Evolutionary conservation across 202 grass and related monocot species (phyloP), one percentile per base, ranked within the genome.

Genomic region (Eragrostis tef): DNA sequence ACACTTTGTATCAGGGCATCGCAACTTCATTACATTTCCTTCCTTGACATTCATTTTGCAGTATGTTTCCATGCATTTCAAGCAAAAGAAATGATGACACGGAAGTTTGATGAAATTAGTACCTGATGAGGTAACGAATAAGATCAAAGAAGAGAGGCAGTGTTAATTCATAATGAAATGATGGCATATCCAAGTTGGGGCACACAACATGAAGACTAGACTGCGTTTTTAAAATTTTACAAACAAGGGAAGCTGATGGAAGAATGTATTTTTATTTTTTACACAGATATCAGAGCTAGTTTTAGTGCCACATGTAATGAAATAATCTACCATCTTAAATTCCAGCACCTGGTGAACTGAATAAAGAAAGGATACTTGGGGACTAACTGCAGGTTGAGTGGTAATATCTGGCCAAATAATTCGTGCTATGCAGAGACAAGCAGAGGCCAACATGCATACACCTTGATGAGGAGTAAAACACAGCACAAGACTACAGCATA

Each of bases 41-140:
- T 98, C 94, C 81, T 87, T 88, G 36, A 98, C 92, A 77, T 94
- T 93, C 76, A 94, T 91, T 81, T 84, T 94, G 68, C 86, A 94
- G 71, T 94, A 98, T 67, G 94, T 93, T 86, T 93, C 86, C 92
- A 93, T 93, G 86, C 94, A 98, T 78, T 94, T 94, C 67, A 66
- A 84, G 83, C 94, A 98, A 81, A 98, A 98, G 79, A 89, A 91
- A 92, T 98, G 92, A 58, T 91, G 88, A 56, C 94, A 97, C 9
- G 94, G 92, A 67, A 97, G 94, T 81, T 93, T 89, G 50, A 97
- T 79, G 79, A 97, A 97, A 52, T 89, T 88, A 1, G 87, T 79
- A 81, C 94, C 94, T 97, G 86, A 84, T 64, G 71, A 78, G 69
- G 49, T 52, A 76, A 79, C 27, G 6, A 29, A 84, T 70, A 64